Evolutionary conservation across 306 rosid species (phyloP).

Genomic region (Corylus avellana): DNA sequence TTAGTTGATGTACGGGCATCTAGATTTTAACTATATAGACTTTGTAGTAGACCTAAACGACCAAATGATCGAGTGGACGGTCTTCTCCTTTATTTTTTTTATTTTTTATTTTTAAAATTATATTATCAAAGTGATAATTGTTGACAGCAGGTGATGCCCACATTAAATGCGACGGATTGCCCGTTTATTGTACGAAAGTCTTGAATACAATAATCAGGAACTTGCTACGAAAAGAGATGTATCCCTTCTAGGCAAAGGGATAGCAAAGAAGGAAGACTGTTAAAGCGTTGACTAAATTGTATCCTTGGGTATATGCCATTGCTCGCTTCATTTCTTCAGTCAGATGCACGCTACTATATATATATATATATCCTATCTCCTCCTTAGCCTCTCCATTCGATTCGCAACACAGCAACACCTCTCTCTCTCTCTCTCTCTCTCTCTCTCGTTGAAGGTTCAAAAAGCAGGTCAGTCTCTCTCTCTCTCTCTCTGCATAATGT

Average conservation of each 20-base stretch:
- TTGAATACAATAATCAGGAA: not conserved
- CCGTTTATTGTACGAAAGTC: not conserved
- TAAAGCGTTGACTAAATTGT: not conserved
- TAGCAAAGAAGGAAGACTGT: not conserved
- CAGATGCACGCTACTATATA: not conserved
- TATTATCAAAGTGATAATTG: not conserved
- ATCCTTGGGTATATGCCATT: not conserved
- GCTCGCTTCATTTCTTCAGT: slow-evolving; percentile 13
- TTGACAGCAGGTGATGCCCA: not conserved
- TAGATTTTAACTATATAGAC: too few relatives aligned
- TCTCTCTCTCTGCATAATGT: not conserved
- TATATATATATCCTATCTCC: not conserved
- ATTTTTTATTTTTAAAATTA: not conserved
- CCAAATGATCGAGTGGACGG: not conserved
- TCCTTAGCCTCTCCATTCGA: not conserved
- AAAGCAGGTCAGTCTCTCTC: slow-evolving; percentile 21
- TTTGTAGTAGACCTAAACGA: not conserved
- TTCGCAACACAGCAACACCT: not conserved
- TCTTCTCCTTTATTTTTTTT: not conserved
- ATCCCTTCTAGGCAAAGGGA: not conserved
- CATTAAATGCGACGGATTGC: not conserved
- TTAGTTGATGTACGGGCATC: too few relatives aligned
- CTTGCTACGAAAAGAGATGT: not conserved
- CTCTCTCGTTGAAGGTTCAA: not conserved
- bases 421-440: not conserved